These are phyloP conservation scores for Vaccinium corymbosum DNA, from an alignment of 148 eudicot genomes.

Conservation along the genomic window DNA sequence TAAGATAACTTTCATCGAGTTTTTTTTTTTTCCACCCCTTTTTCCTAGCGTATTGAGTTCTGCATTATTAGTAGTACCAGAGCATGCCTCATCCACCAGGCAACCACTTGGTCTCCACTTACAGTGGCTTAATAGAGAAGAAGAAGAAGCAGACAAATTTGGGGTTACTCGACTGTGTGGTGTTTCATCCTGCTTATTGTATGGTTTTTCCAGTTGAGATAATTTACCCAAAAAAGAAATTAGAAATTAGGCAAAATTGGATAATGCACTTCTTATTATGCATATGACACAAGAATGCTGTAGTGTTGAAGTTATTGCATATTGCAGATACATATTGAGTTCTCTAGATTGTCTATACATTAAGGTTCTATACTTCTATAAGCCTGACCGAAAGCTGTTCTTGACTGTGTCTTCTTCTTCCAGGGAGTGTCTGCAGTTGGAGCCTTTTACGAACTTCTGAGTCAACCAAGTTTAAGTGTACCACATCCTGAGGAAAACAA, in stretches of 20 bases:
- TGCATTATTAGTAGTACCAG: background rate
- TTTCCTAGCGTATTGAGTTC: background rate
- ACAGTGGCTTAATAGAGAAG: background rate
- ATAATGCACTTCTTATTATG: background rate
- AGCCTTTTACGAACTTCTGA: slow-evolving; percentile 86
- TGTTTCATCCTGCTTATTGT: background rate
- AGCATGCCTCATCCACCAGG: background rate
- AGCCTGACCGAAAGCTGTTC: slow-evolving; percentile 1
- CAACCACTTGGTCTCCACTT: background rate
- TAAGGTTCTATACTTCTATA: background rate
- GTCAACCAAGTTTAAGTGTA: slow-evolving; percentile 74
- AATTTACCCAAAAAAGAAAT: background rate
- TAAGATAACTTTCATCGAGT: background rate
- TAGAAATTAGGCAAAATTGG: background rate
- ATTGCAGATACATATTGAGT: background rate
- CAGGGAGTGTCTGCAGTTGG: slow-evolving; percentile 93
- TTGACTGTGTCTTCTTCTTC: slow-evolving; percentile 7
- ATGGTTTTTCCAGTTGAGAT: background rate
- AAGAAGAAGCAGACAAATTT: background rate
- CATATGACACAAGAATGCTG: background rate
- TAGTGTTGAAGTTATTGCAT: background rate
- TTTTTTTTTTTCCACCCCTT: background rate
- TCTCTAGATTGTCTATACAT: background rate
- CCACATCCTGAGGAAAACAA: slow-evolving; percentile 69
- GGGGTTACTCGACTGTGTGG: background rate